Conservation (phyloP, 495 filamentous ascomycete species). For the Cairneyella variabilis region DNA sequence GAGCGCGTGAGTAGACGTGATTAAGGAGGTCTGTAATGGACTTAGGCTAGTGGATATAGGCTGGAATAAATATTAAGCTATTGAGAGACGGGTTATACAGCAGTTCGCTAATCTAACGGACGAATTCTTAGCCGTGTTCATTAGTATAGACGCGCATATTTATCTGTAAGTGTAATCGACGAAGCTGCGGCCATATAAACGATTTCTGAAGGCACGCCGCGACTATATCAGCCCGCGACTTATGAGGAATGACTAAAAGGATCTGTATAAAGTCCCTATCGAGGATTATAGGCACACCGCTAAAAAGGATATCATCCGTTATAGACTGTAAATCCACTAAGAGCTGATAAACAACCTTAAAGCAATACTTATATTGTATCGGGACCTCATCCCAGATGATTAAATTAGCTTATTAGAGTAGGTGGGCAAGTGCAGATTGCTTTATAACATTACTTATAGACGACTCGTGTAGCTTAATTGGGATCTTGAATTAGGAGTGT, state of each 20-base stretch:
- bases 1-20: not conserved
- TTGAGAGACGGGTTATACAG: not conserved
- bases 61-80: not conserved
- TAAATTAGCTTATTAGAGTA: not conserved
- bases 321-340: not conserved
- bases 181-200: not conserved
- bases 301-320: conserved; percentile 2
- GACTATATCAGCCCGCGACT: conserved; percentile 1
- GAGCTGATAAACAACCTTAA: conserved; percentile 1
- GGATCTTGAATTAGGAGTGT: conserved; percentile 19
- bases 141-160: conserved; percentile 3
- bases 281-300: not conserved
- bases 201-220: not conserved
- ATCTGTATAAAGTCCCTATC: conserved; percentile 4
- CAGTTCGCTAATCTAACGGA: not conserved
- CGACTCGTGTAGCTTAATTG: conserved; percentile 10
- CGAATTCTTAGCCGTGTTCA: not conserved
- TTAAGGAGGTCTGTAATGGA: not conserved
- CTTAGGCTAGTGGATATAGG: not conserved
- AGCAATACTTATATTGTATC: conserved; percentile 5
- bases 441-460: conserved; percentile 13
- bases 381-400: conserved; percentile 6
- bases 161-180: not conserved
- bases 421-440: not conserved
- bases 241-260: not conserved